Conservation (phyloP, 140 eudicot species). For the Cichorium intybus region DNA sequence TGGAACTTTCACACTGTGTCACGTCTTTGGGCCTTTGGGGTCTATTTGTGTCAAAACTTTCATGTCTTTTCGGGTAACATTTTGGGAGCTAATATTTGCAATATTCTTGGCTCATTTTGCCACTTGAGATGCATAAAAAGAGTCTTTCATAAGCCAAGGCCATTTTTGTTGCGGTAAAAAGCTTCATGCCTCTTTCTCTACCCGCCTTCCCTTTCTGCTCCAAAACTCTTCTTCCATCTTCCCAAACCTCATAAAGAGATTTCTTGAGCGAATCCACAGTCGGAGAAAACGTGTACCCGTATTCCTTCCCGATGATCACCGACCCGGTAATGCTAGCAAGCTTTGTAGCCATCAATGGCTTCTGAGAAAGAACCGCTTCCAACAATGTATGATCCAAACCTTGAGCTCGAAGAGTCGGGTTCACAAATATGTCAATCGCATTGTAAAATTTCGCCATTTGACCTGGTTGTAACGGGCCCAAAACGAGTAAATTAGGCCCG, state of each 20-base stretch:
- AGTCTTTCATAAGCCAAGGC: constrained; percentile 75
- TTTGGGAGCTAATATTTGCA: constrained; percentile 33
- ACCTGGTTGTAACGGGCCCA: constrained; percentile 57
- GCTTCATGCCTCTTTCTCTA: constrained; percentile 53
- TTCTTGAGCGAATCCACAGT: constrained; percentile 46
- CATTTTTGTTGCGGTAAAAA: constrained; percentile 84
- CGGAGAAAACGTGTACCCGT: constrained; percentile 76
- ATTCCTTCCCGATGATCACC: constrained; percentile 45
- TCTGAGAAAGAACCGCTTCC: constrained; percentile 70
- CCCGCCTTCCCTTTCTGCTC: constrained; percentile 57
- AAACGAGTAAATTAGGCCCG: constrained; percentile 50
- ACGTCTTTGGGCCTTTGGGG: too few relatives aligned
- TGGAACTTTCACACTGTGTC: neutral
- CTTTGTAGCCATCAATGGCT: constrained; percentile 72
- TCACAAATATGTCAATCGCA: constrained; percentile 63
- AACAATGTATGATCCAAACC: constrained; percentile 76
- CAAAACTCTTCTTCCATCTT: constrained; percentile 56
- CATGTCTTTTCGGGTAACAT: neutral
- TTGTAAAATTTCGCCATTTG: constrained; percentile 65
- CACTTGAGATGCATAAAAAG: constrained; percentile 61
- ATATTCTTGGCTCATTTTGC: constrained; percentile 27
- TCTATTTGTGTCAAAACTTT: neutral
- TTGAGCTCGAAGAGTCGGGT: constrained; percentile 87
- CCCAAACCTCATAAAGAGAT: constrained; percentile 58
- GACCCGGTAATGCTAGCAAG: constrained; percentile 77